phyloP scores from a whole-genome alignment of 106 monocot species.

The Dioscorea dumetorum region DNA sequence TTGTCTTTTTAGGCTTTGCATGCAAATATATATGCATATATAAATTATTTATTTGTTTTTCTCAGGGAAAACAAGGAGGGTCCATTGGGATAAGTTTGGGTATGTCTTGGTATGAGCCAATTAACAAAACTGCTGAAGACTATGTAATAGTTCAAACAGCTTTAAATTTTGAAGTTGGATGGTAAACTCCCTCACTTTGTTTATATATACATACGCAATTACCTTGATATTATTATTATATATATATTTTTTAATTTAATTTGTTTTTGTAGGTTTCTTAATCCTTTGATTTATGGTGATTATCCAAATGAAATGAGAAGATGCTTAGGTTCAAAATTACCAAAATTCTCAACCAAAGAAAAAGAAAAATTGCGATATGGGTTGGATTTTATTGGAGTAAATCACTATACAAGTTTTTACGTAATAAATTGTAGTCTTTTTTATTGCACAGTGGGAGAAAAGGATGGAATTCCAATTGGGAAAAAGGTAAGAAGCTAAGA shows the following conservation, averaged over 20 bases:
- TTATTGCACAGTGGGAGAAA: conserved; percentile 11
- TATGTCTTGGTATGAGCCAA: conserved; percentile 23
- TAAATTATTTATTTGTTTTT: not conserved
- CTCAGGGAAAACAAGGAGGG: conserved; percentile 31
- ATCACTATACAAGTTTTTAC: conserved; percentile 45
- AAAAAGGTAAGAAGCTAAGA: conserved; percentile 21
- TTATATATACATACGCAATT: too few species aligned
- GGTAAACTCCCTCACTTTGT: too few species aligned
- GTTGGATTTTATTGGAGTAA: conserved; percentile 56
- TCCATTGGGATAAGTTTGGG: conserved; percentile 29
- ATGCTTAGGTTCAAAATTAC: conserved; percentile 22
- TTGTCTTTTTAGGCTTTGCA: too few species aligned
- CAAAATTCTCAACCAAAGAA: conserved; percentile 26
- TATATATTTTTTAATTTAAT: not conserved
- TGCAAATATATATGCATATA: too few species aligned
- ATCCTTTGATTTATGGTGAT: conserved; percentile 36
- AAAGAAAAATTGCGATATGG: conserved; percentile 18
- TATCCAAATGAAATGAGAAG: conserved; percentile 39
- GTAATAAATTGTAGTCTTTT: conserved; percentile 35
- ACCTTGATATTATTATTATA: too few species aligned
- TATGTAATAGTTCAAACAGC: too few species aligned
- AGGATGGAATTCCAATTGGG: conserved; percentile 22
- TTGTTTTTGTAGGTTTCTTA: conserved; percentile 25
- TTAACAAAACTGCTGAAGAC: conserved; percentile 14
- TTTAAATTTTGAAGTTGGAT: conserved; percentile 28